Percentiles rank a stretch among this genome's conserved stretches.
Evolutionary conservation across 495 filamentous ascomycete genomes (phyloP).

Genomic region (Talaromyces borbonicus): DNA sequence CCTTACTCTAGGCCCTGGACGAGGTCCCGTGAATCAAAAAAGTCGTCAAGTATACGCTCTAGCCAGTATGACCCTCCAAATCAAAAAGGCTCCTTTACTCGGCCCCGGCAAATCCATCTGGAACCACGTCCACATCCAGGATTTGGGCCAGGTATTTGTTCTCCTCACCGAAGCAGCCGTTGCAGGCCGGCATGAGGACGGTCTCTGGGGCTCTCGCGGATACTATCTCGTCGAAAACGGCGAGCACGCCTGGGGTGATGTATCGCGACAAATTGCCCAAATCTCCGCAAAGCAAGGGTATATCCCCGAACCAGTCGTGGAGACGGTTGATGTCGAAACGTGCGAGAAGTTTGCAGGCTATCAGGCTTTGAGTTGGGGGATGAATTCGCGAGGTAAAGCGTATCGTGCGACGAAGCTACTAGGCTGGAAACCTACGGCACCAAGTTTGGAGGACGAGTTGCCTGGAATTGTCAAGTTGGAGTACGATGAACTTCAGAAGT

Average conservation of each 20-base stretch:
- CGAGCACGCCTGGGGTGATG: constrained; percentile 59
- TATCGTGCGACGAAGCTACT: constrained; percentile 48
- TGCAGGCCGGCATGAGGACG: constrained; percentile 40
- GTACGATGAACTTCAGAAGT: constrained; percentile 10
- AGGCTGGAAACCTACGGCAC: constrained; percentile 46
- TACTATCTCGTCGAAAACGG: constrained; percentile 72
- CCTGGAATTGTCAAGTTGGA: constrained; percentile 41
- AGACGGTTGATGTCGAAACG: constrained; percentile 19
- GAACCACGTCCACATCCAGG: constrained; percentile 66
- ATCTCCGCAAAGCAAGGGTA: constrained; percentile 54
- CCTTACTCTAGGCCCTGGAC: constrained; percentile 42
- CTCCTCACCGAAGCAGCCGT: constrained; percentile 57
- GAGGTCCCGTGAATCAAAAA: constrained; percentile 58
- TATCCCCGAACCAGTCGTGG: constrained; percentile 46
- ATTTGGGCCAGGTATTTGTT: constrained; percentile 57
- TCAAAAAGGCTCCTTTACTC: constrained; percentile 54
- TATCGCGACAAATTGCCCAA: constrained; percentile 49
- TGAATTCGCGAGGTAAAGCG: constrained; percentile 49
- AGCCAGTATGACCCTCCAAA: constrained; percentile 43
- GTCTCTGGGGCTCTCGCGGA: constrained; percentile 62
- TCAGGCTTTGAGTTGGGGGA: constrained; percentile 36
- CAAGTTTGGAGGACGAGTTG: constrained; percentile 41
- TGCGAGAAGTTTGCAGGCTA: constrained; percentile 24
- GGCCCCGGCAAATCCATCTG: constrained; percentile 57
- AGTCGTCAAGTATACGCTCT: constrained; percentile 57